A percentile compares a stretch with the other conserved stretches of the same genome.
Evolutionary conservation across 768 basidiomycete species (phyloP).

Genomic region (Chalciporus chontae): DNA sequence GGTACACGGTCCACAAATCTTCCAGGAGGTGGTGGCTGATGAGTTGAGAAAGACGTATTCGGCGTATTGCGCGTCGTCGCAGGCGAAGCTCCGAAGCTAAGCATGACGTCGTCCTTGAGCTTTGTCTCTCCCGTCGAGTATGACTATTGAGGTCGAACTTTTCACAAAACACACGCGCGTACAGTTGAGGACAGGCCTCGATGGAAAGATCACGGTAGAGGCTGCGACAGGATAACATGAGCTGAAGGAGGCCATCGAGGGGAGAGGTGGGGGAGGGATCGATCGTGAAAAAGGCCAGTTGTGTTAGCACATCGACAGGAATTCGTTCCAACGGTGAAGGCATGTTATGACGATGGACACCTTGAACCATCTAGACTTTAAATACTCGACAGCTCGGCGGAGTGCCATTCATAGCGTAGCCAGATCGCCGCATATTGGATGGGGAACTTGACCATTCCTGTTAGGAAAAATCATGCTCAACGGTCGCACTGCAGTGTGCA

Average conservation of each 20-base stretch:
- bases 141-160: constrained; percentile 44
- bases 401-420: constrained; percentile 34
- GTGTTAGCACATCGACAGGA: constrained; percentile 54
- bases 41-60: constrained; percentile 37
- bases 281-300: constrained; percentile 48
- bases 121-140: constrained; percentile 22
- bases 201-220: constrained; percentile 43
- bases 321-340: constrained; percentile 43
- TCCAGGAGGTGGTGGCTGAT: constrained; percentile 29
- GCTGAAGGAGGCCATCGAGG: constrained; percentile 39
- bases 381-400: constrained; percentile 28
- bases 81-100: constrained; percentile 47
- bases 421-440: constrained; percentile 31
- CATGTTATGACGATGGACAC: constrained; percentile 34
- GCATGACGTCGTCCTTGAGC: constrained; percentile 35
- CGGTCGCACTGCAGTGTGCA: constrained; percentile 28
- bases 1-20: constrained; percentile 55
- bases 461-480: constrained; percentile 33
- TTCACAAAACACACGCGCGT: constrained; percentile 49
- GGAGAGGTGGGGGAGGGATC: constrained; percentile 36
- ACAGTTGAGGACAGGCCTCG: constrained; percentile 47
- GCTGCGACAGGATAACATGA: constrained; percentile 44
- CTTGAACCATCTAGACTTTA: constrained; percentile 15
- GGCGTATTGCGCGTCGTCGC: constrained; percentile 46
- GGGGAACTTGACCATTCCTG: constrained; percentile 32